Evolutionary conservation across 306 rosid species (phyloP), one percentile per base, ranked within the genome.

Genomic region (Casuarina equisetifolia): DNA sequence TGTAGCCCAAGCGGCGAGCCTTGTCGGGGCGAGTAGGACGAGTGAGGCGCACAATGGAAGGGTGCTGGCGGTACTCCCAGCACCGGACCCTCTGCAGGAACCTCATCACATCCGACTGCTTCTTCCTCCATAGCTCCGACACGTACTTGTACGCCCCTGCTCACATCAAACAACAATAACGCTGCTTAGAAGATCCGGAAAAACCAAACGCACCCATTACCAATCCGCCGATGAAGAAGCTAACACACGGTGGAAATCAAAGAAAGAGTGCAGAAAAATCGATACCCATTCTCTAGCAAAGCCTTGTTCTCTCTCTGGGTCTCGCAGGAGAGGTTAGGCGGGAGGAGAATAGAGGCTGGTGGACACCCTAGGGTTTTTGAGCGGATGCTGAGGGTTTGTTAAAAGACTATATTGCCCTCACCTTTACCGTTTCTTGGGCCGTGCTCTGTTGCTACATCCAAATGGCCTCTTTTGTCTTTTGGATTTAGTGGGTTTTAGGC

Each of bases 41-140:
- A 5, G 86, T 84, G 58, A 80, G 58, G 36, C 82, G 80, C 12
- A 84, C 80, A 46, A 84, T 74, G 64, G 84, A 81, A 19, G 82
- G 85, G 16, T 80, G 75, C 54, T 84, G 88, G 73, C 88, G 73
- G 50, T 84, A 84, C 75, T 81, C 83, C 76, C 76, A 81, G 43
- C 79, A 79, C 67, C 82, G 73, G 20, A 78, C 71, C 61, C 83
- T 48, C 75, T 57, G 80, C 68, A 75, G 32, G 39, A 78, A 81
- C 76, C 78, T 63, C 83, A 78, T 70, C 36, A 78, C 72, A 71
- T 81, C 74, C 15, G 83, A 84, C 17, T 67, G 83, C 55, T 81
- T 81, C 88, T 78, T 81, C 78, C 74, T 66, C 80, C 80, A 63
- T 77, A 81, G 38, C 80, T 76, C 80, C 8, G 81, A 84, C 9